A percentile compares a stretch with the other conserved stretches of the same genome.
phyloP scores from a whole-genome alignment of 1,284 basidiomycete genomes.

The Heterobasidion irregulare region DNA sequence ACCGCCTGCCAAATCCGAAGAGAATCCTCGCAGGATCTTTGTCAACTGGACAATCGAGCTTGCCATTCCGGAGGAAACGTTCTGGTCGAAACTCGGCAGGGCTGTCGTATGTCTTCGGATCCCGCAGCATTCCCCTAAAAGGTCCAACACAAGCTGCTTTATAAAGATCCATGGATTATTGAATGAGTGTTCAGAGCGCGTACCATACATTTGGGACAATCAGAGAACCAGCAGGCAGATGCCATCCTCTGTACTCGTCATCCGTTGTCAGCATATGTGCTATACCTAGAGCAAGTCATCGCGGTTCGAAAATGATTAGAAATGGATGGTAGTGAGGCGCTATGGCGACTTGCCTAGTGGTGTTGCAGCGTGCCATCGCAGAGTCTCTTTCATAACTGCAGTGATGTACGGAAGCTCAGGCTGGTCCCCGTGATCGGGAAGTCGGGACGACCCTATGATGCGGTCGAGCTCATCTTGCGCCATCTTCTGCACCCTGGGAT shows the following conservation, averaged over 20 bases:
- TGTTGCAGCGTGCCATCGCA: slow-evolving; percentile 23
- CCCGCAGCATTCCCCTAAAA: too few relatives aligned
- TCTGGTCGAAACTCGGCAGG: too few relatives aligned
- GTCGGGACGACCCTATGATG: slow-evolving; percentile 17
- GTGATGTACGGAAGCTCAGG: slow-evolving; percentile 23
- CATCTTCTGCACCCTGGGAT: slow-evolving; percentile 21
- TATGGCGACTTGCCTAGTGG: slow-evolving; percentile 16
- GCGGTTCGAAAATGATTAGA: neutral
- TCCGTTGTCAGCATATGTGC: neutral
- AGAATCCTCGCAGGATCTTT: too few relatives aligned
- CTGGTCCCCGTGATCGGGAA: slow-evolving; percentile 25
- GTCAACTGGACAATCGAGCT: too few relatives aligned
- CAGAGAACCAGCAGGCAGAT: neutral
- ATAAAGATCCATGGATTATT: too few relatives aligned
- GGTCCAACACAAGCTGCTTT: too few relatives aligned
- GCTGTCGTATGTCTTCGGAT: too few relatives aligned
- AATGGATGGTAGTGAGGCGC: neutral
- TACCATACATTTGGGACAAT: neutral
- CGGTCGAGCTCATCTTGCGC: slow-evolving; percentile 24
- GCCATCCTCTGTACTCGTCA: neutral
- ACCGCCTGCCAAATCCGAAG: too few relatives aligned
- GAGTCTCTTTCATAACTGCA: slow-evolving; percentile 23
- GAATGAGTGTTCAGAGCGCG: too few relatives aligned
- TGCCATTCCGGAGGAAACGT: too few relatives aligned
- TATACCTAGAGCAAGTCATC: neutral